Evolutionary conservation across 306 rosid species (phyloP), one percentile per base, ranked within the genome.

Genomic region (Acacia confusa): DNA sequence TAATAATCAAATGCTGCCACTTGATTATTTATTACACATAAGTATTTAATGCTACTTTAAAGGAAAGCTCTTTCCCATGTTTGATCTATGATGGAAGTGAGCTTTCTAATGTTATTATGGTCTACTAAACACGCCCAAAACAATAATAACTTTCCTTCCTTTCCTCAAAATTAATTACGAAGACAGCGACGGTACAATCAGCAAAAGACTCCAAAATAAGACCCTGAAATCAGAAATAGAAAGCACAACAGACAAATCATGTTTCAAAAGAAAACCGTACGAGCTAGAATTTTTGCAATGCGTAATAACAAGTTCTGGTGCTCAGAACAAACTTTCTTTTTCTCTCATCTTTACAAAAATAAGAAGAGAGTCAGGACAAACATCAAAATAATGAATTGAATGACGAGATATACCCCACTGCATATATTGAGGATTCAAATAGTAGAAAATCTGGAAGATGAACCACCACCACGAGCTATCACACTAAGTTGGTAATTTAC

Each of bases 401-500:
- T 70, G 32, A 68, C 79, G 55, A 73, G 76, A 68, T 55, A 72
- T 34, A 74, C 64, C 52, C 76, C 77, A 45, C 47, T 63, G 82
- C 70, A 80, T 63, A 78, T 78, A 66, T 75, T 63, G 79, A 72
- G 43, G 74, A 53, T 69, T 77, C 40, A 81, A 81, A 64, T 71
- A n/a, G 66, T 53, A 81, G 41, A 70, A 70, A 57, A 81, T 61
- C 75, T 69, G 77, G 78, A 83, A 75, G 19, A 63, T 61, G 36
- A 75, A 78, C 65, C 44, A 76, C 58, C 64, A 52, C 53, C 82
- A 64, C 22, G 32, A 64, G 61, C 76, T 86, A 72, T 55, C 82
- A 65, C 78, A 85, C 82, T 74, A 40, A 38, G 28, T 72, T 50
- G 64, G 69, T 55, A 82, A 70, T 78, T 28, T 77, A 80, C 84